These are phyloP conservation scores for Colletotrichum lini DNA, from an alignment of 2,329 filamentous ascomycete genomes.

Conservation along the genomic window DNA sequence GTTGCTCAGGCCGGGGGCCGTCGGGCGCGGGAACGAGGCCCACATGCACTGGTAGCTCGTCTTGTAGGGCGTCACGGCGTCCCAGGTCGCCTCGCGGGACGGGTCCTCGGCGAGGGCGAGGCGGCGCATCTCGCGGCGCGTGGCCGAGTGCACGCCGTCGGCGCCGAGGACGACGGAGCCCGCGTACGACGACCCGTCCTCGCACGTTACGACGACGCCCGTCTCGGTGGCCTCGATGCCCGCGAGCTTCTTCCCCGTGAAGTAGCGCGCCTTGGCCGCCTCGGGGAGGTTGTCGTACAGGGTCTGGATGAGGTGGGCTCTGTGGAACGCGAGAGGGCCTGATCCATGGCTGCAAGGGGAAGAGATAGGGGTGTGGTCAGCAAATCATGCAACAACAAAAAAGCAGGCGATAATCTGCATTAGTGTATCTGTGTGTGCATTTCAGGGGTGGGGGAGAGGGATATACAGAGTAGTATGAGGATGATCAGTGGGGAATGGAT, in stretches of 20 bases:
- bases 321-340: constrained; percentile 50
- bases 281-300: constrained; percentile 51
- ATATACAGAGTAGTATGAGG: too few species aligned
- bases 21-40: constrained; percentile 49
- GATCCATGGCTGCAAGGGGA: constrained; percentile 46
- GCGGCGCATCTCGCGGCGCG: constrained; percentile 52
- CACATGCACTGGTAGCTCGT: constrained; percentile 53
- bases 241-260: constrained; percentile 47
- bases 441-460: too few species aligned
- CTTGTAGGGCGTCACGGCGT: constrained; percentile 37
- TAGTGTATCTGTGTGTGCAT: too few species aligned
- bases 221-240: constrained; percentile 43
- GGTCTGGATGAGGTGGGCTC: constrained; percentile 52
- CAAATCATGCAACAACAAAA: too few species aligned
- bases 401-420: too few species aligned
- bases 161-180: constrained; percentile 58
- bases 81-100: constrained; percentile 28
- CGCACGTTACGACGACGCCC: constrained; percentile 50
- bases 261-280: constrained; percentile 47
- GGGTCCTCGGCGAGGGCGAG: constrained; percentile 45
- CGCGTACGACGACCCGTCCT: constrained; percentile 50
- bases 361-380: background rate
- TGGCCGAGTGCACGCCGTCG: constrained; percentile 59
- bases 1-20: constrained; percentile 45
- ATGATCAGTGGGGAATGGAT: too few species aligned